Conservation (phyloP, 306 rosid genomes). For the Prinsepia uniflora region DNA sequence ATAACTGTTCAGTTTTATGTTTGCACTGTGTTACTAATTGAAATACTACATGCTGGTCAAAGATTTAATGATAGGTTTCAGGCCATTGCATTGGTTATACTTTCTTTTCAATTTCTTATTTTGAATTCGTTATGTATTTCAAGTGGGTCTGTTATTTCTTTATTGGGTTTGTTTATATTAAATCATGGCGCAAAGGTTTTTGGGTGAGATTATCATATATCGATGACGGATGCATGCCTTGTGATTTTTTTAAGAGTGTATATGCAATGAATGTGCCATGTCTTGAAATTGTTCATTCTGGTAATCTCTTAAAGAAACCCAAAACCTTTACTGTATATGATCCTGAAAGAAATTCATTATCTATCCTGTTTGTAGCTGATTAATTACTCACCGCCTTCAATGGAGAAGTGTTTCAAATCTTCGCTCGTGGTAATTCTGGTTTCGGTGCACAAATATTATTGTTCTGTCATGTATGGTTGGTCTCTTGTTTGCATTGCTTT, state of each 20-base stretch:
- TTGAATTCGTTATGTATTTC: neutral
- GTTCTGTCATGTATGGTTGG: neutral
- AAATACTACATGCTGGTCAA: slow-evolving; percentile 3
- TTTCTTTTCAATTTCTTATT: neutral
- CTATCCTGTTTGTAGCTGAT: too few relatives aligned
- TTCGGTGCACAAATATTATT: neutral
- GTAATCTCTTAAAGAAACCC: too few relatives aligned
- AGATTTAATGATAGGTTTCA: neutral
- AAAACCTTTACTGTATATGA: neutral
- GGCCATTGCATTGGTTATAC: neutral
- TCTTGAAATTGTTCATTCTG: too few relatives aligned
- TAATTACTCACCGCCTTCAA: neutral
- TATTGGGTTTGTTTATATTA: neutral
- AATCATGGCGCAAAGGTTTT: neutral
- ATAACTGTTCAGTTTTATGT: neutral
- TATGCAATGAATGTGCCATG: neutral
- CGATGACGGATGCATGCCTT: neutral
- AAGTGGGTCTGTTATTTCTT: neutral
- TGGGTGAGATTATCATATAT: neutral
- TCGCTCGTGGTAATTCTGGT: neutral
- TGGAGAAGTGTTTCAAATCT: neutral
- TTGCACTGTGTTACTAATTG: neutral
- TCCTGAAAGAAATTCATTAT: neutral
- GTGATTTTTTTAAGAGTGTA: neutral
- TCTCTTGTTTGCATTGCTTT: neutral